Conservation (phyloP, 257 asterid genomes). For the Solanum etuberosum region DNA sequence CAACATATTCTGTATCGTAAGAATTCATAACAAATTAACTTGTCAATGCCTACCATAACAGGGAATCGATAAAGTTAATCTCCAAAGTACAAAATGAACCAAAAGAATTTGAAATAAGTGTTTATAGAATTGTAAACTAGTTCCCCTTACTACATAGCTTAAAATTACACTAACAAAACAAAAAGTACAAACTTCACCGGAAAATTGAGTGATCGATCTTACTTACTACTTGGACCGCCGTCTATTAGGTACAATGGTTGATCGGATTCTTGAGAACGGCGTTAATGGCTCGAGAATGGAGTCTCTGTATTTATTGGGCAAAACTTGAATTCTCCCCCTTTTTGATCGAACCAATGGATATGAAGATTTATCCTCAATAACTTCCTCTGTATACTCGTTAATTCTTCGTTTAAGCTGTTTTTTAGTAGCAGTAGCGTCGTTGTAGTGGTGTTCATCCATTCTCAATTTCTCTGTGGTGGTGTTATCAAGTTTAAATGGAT, state of each 20-base stretch:
- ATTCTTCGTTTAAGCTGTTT: background rate
- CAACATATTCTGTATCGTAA: background rate
- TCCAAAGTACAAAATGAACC: background rate
- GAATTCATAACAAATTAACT: background rate
- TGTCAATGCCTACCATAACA: background rate
- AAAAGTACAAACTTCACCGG: background rate
- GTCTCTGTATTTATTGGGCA: slow-evolving; percentile 8
- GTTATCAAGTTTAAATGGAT: background rate
- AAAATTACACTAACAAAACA: background rate
- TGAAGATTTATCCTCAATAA: background rate
- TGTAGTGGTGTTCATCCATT: background rate
- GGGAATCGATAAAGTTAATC: background rate
- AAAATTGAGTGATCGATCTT: background rate
- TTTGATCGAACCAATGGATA: background rate
- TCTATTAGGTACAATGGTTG: background rate
- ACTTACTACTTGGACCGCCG: slow-evolving; percentile 7
- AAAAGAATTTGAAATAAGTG: background rate
- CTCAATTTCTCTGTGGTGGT: background rate
- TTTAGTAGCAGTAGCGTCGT: background rate
- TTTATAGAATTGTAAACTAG: background rate
- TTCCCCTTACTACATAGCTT: background rate
- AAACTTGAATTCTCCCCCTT: slow-evolving; percentile 7
- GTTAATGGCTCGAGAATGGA: slow-evolving; percentile 6
- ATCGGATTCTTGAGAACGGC: background rate
- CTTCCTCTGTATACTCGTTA: background rate